Evolutionary conservation across 2,329 filamentous ascomycete species (phyloP), one percentile per base, ranked within the genome.

Genomic region (Colletotrichum somersetense): DNA sequence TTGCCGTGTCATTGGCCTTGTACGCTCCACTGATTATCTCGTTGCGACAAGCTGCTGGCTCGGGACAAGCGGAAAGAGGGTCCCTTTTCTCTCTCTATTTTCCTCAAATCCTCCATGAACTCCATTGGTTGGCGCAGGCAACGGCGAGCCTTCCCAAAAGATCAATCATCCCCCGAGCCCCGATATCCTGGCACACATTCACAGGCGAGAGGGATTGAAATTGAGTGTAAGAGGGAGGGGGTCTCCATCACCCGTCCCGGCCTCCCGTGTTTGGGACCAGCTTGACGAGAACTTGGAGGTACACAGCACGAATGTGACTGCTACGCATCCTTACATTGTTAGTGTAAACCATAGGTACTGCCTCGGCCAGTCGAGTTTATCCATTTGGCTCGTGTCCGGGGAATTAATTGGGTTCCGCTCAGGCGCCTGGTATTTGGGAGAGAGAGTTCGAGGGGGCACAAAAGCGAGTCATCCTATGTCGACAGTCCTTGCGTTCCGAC

Each of bases 81-180:
- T 61, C 55, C 14, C 18, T 10, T 30, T 5, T 30, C 14, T 18
- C 10, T 14, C n/a, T 14, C n/a, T 46, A 33, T 40, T 46, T 30
- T 30, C 5, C 14, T 18, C 5, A 3, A 30, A 30, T 14, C 40
- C 46, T 35, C 55, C 53, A 65, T 62, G 42, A 53, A 55, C 66
- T 62, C 69, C 69, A 55, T 72, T 67, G 52, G 69, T 69, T 72
- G 69, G 65, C 59, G 42, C 44, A 66, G 66, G 61, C 70, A 72
- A 55, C 70, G 70, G 70, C 30, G 53, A 70, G 70, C 55, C 40
- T 69, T 70, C 70, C 70, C 61, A 72, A 70, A 65, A 35, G 38
- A 69, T 72, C 55, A 55, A 6, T 20, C 40, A 38, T 52, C 55
- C 55, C 59, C 40, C n/a, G 46, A 44, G 61, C 59, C 42, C 66